Evolutionary conservation across 441 rosid species (phyloP).

Genomic region (Syzygium malaccense): DNA sequence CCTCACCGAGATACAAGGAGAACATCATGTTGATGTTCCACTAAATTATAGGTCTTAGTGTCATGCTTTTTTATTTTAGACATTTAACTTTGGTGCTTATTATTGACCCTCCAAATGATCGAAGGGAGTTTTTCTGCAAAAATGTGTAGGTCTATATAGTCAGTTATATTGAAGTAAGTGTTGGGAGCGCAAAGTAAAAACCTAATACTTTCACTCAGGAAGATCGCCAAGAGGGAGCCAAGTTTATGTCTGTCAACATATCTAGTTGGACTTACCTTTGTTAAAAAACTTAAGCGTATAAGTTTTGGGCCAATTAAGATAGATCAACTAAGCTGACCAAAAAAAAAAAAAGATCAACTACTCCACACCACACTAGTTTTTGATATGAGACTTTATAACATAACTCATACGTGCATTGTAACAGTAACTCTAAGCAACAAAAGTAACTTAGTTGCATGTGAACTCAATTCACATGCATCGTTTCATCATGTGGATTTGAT

Average conservation of each 20-base stretch:
- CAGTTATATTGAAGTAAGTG: not conserved
- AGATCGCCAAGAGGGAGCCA: rapidly evolving
- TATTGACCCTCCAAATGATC: not conserved
- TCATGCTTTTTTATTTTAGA: not conserved
- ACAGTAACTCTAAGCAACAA: not conserved
- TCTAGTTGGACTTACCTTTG: not conserved
- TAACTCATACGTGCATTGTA: too few species aligned
- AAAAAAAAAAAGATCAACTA: too few species aligned
- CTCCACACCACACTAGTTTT: not conserved
- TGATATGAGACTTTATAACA: too few species aligned
- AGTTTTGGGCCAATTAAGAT: not conserved
- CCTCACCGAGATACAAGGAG: not conserved
- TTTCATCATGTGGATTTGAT: not conserved
- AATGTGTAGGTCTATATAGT: not conserved
- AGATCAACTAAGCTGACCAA: too few species aligned
- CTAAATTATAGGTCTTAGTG: not conserved
- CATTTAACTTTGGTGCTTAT: not conserved
- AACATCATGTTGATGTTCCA: not conserved
- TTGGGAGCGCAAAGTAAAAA: too few species aligned
- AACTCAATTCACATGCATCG: not conserved
- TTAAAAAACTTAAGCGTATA: not conserved
- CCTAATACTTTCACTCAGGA: too few species aligned
- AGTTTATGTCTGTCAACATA: not conserved
- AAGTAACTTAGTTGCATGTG: not conserved
- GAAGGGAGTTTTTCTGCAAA: not conserved